Evolutionary conservation across 108 stramenopile species (phyloP).

Genomic region (Parmales sp.): DNA sequence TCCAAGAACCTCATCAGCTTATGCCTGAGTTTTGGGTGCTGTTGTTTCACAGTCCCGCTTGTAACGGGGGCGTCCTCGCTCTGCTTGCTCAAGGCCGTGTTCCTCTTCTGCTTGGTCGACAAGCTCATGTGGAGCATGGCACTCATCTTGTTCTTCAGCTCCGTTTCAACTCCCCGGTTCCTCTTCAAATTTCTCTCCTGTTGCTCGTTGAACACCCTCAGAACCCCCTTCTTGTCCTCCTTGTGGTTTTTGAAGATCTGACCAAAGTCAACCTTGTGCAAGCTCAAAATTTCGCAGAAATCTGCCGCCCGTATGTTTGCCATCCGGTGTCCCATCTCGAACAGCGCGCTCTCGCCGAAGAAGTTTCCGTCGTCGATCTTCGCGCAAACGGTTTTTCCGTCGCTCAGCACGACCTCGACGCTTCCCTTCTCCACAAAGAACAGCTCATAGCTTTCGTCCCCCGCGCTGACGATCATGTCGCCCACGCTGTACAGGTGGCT

Average conservation of each 20-base stretch:
- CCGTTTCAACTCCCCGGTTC: conserved; percentile 27
- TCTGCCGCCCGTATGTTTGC: conserved; percentile 28
- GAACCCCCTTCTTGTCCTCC: conserved; percentile 20
- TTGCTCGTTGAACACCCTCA: conserved; percentile 23
- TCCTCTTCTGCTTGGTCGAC: conserved; percentile 15
- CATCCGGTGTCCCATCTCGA: conserved; percentile 36
- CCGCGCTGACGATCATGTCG: conserved; percentile 35
- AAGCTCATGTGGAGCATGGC: conserved; percentile 18
- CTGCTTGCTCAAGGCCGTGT: no score
- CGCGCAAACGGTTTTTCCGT: conserved; percentile 30
- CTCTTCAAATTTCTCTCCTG: conserved; percentile 23
- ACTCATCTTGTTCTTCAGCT: conserved; percentile 20
- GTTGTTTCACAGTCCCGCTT: no score
- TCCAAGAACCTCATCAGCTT: not conserved
- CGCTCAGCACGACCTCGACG: conserved; percentile 31
- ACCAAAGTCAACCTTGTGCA: conserved; percentile 29
- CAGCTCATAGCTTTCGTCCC: conserved; percentile 43
- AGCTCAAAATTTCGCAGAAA: conserved; percentile 32
- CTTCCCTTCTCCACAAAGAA: conserved; percentile 40
- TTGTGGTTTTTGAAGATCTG: conserved; percentile 23
- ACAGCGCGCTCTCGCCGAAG: conserved; percentile 50
- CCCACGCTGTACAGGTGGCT: conserved; percentile 22
- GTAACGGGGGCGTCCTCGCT: not conserved
- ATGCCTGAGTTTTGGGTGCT: no score
- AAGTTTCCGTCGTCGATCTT: conserved; percentile 36